Conservation (phyloP, 371 early-diverging fungal genomes). For the Mortierella sp. region DNA sequence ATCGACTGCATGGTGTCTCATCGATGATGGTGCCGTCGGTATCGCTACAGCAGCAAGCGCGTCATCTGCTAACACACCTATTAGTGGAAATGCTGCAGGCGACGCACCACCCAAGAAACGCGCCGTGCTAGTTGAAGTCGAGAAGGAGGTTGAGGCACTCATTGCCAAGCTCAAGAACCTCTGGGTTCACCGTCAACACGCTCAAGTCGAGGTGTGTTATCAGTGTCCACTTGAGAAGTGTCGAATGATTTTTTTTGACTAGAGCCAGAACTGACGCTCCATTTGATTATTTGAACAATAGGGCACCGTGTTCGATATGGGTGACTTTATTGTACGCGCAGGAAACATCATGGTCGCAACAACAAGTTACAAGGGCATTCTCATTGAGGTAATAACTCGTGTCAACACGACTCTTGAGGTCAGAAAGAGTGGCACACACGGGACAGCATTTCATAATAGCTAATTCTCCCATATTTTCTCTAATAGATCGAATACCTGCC, state of each 20-base stretch:
- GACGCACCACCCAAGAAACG: slow-evolving; percentile 24
- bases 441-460: no score
- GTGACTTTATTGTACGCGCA: slow-evolving; percentile 55
- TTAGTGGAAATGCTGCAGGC: slow-evolving; percentile 8
- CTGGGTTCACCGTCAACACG: slow-evolving; percentile 58
- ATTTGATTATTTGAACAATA: slow-evolving; percentile 5
- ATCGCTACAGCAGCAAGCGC: not conserved
- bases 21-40: slow-evolving; percentile 54
- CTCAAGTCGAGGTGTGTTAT: slow-evolving; percentile 45
- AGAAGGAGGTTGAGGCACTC: slow-evolving; percentile 48
- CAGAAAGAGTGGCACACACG: no score
- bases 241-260: not conserved
- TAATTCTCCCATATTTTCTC: not conserved
- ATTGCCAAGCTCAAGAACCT: slow-evolving; percentile 51
- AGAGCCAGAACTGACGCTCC: not conserved
- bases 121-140: slow-evolving; percentile 54
- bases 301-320: slow-evolving; percentile 50
- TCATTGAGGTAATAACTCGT: slow-evolving; percentile 41
- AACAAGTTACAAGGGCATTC: slow-evolving; percentile 54
- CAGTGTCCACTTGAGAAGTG: not conserved
- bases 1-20: slow-evolving; percentile 55
- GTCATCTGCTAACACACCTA: slow-evolving; percentile 19
- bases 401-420: not conserved
- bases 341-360: slow-evolving; percentile 58
- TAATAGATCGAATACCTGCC: slow-evolving; percentile 54